Evolutionary conservation across 1,284 basidiomycete genomes (phyloP).

Genomic region (Paramarasmius palmivorus): DNA sequence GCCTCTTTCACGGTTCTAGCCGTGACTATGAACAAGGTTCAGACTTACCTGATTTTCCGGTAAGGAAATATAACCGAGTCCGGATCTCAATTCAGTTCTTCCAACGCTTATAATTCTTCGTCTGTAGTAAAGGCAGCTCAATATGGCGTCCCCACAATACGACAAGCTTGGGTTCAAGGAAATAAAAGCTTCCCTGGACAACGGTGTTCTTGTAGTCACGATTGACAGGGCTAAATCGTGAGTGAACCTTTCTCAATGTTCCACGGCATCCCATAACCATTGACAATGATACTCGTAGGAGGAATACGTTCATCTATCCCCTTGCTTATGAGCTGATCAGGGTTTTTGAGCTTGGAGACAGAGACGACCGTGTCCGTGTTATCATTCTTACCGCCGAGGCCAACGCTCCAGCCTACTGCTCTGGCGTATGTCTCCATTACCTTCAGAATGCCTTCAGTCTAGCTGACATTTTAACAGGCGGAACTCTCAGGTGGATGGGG

Average conservation of each 20-base stretch:
- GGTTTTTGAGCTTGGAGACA: slow-evolving; percentile 46
- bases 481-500: slow-evolving; percentile 47
- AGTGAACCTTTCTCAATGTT: slow-evolving; percentile 18
- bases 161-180: slow-evolving; percentile 37
- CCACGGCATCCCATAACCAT: not conserved
- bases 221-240: slow-evolving; percentile 48
- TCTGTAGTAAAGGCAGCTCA: too few relatives aligned
- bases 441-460: not conserved
- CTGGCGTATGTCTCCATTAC: slow-evolving; percentile 42
- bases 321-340: slow-evolving; percentile 40
- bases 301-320: slow-evolving; percentile 40
- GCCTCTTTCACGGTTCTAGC: too few relatives aligned
- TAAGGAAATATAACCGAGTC: too few relatives aligned
- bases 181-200: slow-evolving; percentile 43
- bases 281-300: slow-evolving; percentile 27
- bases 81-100: too few relatives aligned
- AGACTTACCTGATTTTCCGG: not conserved
- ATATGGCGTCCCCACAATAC: slow-evolving; percentile 39
- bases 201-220: slow-evolving; percentile 38
- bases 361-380: slow-evolving; percentile 51
- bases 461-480: slow-evolving; percentile 33
- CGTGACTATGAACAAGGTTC: too few relatives aligned
- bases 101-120: not conserved
- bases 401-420: slow-evolving; percentile 51
- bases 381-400: slow-evolving; percentile 54